These are phyloP conservation scores for Aristolochia fimbriata DNA, from an alignment of 164 flowering plant species.

Conservation along the genomic window DNA sequence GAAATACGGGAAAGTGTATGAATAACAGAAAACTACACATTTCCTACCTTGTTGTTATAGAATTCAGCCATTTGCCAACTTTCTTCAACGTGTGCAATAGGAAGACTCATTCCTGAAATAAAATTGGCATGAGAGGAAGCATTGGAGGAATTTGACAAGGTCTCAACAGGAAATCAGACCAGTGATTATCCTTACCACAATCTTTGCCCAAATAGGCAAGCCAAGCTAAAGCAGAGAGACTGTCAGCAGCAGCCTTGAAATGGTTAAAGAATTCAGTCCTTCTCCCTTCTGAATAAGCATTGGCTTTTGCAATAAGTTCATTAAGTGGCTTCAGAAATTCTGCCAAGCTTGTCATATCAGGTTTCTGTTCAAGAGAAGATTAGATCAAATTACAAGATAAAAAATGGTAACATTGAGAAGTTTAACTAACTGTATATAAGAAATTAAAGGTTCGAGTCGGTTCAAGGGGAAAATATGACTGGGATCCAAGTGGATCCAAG, in stretches of 20 bases:
- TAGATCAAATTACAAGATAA: not conserved
- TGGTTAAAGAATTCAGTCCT: slow-evolving; percentile 84
- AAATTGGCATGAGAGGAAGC: not conserved
- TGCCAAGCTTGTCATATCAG: slow-evolving; percentile 51
- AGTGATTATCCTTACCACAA: slow-evolving; percentile 48
- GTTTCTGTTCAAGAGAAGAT: slow-evolving; percentile 48
- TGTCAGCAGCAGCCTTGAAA: slow-evolving; percentile 73
- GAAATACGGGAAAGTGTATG: too few relatives aligned
- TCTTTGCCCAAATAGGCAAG: slow-evolving; percentile 92
- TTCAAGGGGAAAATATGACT: too few relatives aligned
- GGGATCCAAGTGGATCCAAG: too few relatives aligned
- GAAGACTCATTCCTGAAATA: slow-evolving; percentile 85
- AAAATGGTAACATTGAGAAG: not conserved
- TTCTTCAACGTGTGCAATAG: slow-evolving; percentile 98
- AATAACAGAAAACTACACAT: too few relatives aligned
- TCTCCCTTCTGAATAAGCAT: slow-evolving; percentile 72
- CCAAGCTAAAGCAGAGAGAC: slow-evolving; percentile 93
- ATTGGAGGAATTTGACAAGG: not conserved
- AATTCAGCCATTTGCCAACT: slow-evolving; percentile 99
- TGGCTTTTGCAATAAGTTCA: slow-evolving; percentile 74
- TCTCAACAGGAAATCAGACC: not conserved
- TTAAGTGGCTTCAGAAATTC: slow-evolving; percentile 87
- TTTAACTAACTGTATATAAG: too few relatives aligned
- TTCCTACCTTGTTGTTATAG: slow-evolving; percentile 74
- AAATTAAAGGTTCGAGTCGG: too few relatives aligned